A percentile compares a stretch with the other conserved stretches of the same genome.
phyloP scores from a whole-genome alignment of 805 yeast species.

The Brettanomyces bruxellensis region DNA sequence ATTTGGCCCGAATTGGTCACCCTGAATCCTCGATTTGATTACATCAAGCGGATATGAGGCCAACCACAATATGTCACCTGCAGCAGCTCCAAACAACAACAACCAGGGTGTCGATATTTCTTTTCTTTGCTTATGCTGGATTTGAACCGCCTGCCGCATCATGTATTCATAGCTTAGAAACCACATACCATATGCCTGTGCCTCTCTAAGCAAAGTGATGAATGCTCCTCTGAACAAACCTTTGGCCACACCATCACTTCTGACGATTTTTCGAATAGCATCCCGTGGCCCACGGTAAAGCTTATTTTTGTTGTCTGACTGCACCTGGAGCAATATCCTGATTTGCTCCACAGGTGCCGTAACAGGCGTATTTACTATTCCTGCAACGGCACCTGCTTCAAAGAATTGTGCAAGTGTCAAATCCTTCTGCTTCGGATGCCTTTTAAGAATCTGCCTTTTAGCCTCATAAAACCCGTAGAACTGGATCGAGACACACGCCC shows the following conservation, averaged over 20 bases:
- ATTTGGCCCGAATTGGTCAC: constrained; percentile 38
- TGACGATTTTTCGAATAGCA: constrained; percentile 34
- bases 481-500: constrained; percentile 61
- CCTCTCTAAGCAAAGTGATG: constrained; percentile 48
- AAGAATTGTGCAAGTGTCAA: constrained; percentile 48
- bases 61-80: constrained; percentile 63
- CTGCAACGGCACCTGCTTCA: constrained; percentile 57
- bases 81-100: constrained; percentile 49
- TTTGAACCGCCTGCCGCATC: constrained; percentile 30
- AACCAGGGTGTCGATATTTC: constrained; percentile 48
- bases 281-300: constrained; percentile 34
- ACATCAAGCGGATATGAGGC: constrained; percentile 46
- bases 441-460: constrained; percentile 42
- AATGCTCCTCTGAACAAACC: constrained; percentile 49
- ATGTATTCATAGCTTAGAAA: constrained; percentile 54
- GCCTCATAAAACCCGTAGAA: constrained; percentile 67
- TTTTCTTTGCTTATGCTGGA: constrained; percentile 30
- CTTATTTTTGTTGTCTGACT: constrained; percentile 24
- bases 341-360: constrained; percentile 61
- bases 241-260: constrained; percentile 28
- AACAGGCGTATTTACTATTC: constrained; percentile 54
- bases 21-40: constrained; percentile 41
- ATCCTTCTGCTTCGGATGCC: constrained; percentile 17
- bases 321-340: constrained; percentile 52
- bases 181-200: constrained; percentile 75